phyloP scores from a whole-genome alignment of 2,329 filamentous ascomycete genomes.

The Rutstroemia sp. region DNA sequence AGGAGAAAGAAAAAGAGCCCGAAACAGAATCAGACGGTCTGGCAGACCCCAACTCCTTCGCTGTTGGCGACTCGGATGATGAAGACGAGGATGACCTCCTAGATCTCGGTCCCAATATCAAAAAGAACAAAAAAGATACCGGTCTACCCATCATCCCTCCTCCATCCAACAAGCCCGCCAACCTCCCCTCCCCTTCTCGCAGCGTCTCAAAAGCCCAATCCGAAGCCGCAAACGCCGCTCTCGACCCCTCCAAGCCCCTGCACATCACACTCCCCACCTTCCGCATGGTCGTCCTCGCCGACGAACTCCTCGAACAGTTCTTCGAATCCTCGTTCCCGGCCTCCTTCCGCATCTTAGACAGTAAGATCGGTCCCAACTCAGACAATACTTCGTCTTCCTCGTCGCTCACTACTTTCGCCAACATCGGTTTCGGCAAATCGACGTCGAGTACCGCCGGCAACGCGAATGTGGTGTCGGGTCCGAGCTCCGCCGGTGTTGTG shows the following conservation, averaged over 20 bases:
- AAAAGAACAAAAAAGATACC: slow-evolving; percentile 28
- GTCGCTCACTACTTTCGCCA: slow-evolving; percentile 80
- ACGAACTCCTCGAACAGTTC: slow-evolving; percentile 92
- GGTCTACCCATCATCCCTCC: slow-evolving; percentile 19
- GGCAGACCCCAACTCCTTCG: slow-evolving; percentile 50
- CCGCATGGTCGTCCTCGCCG: slow-evolving; percentile 95
- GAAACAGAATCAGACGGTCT: slow-evolving; percentile 26
- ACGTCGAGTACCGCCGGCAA: slow-evolving; percentile 30
- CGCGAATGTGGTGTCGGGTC: slow-evolving; percentile 30
- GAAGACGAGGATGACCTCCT: slow-evolving; percentile 56
- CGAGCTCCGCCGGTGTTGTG: slow-evolving; percentile 25
- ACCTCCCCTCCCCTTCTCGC: slow-evolving; percentile 15
- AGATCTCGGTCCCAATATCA: slow-evolving; percentile 43
- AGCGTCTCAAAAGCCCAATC: slow-evolving; percentile 57
- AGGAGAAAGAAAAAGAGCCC: background rate
- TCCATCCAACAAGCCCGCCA: slow-evolving; percentile 8
- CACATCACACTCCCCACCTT: slow-evolving; percentile 97
- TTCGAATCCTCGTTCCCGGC: slow-evolving; percentile 94
- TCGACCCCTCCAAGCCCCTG: slow-evolving; percentile 87
- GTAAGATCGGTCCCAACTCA: slow-evolving; percentile 31
- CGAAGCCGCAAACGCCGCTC: slow-evolving; percentile 76
- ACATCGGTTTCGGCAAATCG: slow-evolving; percentile 50
- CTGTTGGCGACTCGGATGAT: slow-evolving; percentile 68
- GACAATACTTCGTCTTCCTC: slow-evolving; percentile 46
- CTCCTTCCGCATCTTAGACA: slow-evolving; percentile 80